A percentile compares a stretch with the other conserved stretches of the same genome.
Evolutionary conservation across 176 grass and related monocot species (phyloP).

Genomic region (Carex scoparia): DNA sequence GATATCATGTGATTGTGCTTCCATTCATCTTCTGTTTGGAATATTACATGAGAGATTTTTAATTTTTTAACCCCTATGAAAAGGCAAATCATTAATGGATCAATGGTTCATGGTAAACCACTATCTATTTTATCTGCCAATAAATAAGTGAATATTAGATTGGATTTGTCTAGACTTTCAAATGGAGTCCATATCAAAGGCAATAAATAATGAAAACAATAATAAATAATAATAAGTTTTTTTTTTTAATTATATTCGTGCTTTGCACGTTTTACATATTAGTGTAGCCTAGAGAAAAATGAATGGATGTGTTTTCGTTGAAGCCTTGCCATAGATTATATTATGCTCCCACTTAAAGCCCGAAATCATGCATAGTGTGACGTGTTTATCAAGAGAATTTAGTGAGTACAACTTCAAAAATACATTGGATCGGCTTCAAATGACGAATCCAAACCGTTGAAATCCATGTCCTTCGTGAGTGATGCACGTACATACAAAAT

Average conservation of each 20-base stretch:
- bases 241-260: neutral
- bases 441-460: too few relatives aligned
- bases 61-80: neutral
- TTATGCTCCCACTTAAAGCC: neutral
- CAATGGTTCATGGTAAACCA: conserved; percentile 17
- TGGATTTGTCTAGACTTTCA: neutral
- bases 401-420: too few relatives aligned
- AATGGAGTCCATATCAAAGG: neutral
- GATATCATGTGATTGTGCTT: neutral
- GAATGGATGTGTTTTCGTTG: neutral
- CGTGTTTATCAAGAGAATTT: too few relatives aligned
- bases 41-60: neutral
- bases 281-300: neutral
- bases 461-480: too few relatives aligned
- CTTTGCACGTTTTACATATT: conserved; percentile 11
- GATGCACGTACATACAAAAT: too few relatives aligned
- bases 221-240: neutral
- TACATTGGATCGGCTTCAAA: too few relatives aligned
- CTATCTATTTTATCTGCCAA: neutral
- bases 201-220: neutral
- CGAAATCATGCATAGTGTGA: too few relatives aligned
- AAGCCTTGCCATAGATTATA: neutral
- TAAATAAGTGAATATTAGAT: neutral
- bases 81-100: neutral
- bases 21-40: conserved; percentile 1